phyloP scores from a whole-genome alignment of 2,329 filamentous ascomycete species.

The Talaromyces sp. region DNA sequence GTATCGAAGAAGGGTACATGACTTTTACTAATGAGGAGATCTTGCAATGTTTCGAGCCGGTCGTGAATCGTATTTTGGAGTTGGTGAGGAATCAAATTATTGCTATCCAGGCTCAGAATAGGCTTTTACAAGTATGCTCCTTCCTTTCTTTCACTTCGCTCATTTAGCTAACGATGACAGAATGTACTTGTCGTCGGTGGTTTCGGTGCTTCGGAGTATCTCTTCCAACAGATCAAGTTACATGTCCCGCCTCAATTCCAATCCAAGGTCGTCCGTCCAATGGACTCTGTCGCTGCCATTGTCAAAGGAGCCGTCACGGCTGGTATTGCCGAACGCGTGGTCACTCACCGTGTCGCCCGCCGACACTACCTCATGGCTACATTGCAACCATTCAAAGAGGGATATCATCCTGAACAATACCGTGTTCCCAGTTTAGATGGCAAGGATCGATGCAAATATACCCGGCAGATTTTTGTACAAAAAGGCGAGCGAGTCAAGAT shows the following conservation, averaged over 20 bases:
- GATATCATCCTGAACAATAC: slow-evolving; percentile 96
- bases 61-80: slow-evolving; percentile 94
- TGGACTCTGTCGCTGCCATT: slow-evolving; percentile 98
- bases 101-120: slow-evolving; percentile 95
- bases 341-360: slow-evolving; percentile 94
- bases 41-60: slow-evolving; percentile 96
- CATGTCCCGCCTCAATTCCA: slow-evolving; percentile 98
- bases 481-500: slow-evolving; percentile 99
- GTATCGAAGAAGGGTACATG: slow-evolving; percentile 99
- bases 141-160: background rate
- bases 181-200: slow-evolving; percentile 97
- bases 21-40: slow-evolving; percentile 99
- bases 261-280: slow-evolving; percentile 94
- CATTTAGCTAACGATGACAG: slow-evolving; percentile 30
- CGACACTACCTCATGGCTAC: slow-evolving; percentile 99
- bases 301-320: slow-evolving; percentile 98
- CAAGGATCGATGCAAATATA: slow-evolving; percentile 98
- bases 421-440: slow-evolving; percentile 94
- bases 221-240: slow-evolving; percentile 99
- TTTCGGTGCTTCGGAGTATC: slow-evolving; percentile 96
- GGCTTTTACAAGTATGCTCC: slow-evolving; percentile 66
- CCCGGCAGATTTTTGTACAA: slow-evolving; percentile 95
- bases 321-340: slow-evolving; percentile 92
- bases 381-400: slow-evolving; percentile 96
- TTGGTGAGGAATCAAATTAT: slow-evolving; percentile 98